Percentiles rank a stretch among this genome's conserved stretches.
phyloP scores from a whole-genome alignment of 352 stramenopile species.

The Globisporangium echinulatum region DNA sequence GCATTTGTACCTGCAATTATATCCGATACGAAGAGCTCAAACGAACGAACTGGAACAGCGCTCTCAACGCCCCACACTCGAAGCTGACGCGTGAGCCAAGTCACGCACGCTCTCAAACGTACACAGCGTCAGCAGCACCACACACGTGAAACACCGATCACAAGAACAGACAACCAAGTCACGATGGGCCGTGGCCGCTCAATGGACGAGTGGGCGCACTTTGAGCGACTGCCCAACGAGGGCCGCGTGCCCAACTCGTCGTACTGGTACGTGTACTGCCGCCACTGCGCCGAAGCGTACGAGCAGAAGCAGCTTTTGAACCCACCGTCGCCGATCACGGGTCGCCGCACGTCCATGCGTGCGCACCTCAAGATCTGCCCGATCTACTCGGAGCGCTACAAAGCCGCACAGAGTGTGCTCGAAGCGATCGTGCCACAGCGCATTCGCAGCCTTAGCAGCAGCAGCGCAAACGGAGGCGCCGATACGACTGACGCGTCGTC shows the following conservation, averaged over 20 bases:
- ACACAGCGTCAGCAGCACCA: no score
- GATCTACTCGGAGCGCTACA: slow-evolving; percentile 63
- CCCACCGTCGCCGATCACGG: slow-evolving; percentile 48
- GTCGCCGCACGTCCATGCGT: slow-evolving; percentile 66
- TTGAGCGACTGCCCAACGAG: slow-evolving; percentile 58
- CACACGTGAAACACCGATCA: no score
- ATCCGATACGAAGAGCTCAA: no score
- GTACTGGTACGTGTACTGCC: slow-evolving; percentile 79
- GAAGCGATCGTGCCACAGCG: slow-evolving; percentile 17
- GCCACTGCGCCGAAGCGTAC: slow-evolving; percentile 55
- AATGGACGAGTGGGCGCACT: slow-evolving; percentile 82
- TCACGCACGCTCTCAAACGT: no score
- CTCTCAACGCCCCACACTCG: no score
- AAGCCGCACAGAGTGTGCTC: slow-evolving; percentile 35
- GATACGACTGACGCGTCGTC: slow-evolving; percentile 6
- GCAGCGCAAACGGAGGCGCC: slow-evolving; percentile 4
- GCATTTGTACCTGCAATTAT: background rate
- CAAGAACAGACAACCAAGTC: slow-evolving; percentile 18
- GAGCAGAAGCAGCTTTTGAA: slow-evolving; percentile 65
- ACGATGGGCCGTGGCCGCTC: slow-evolving; percentile 64
- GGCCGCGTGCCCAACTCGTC: slow-evolving; percentile 70
- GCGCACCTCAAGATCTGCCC: slow-evolving; percentile 71
- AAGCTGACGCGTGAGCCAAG: no score
- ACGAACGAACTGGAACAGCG: no score
- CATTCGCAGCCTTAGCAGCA: background rate